phyloP scores from a whole-genome alignment of 345 rosid species.

The Citrus trifoliata region DNA sequence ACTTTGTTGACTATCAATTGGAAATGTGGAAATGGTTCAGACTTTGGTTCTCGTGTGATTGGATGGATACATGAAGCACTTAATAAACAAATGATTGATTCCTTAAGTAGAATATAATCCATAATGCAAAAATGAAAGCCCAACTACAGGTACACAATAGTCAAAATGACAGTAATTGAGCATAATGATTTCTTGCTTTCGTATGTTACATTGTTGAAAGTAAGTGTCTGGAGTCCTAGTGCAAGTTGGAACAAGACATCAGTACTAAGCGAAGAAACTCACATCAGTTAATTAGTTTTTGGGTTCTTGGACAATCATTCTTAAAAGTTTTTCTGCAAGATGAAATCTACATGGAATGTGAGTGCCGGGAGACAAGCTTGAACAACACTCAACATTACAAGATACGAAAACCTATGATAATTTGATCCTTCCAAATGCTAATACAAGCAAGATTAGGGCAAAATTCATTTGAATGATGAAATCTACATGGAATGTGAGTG shows the following conservation, averaged over 20 bases:
- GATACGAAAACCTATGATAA: too few species aligned
- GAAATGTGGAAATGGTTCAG: neutral
- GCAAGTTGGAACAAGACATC: neutral
- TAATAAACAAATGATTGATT: neutral
- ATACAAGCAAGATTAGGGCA: too few species aligned
- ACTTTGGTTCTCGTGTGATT: neutral
- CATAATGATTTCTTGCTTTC: conserved; percentile 2
- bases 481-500: neutral
- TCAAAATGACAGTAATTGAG: conserved; percentile 1
- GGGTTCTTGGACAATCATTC: neutral
- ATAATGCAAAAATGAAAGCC: conserved; percentile 4
- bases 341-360: neutral
- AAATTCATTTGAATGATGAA: neutral
- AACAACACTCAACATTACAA: neutral
- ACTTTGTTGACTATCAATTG: conserved; percentile 15
- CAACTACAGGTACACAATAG: neutral
- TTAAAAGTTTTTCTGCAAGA: neutral
- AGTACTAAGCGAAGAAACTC: neutral
- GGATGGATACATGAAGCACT: neutral
- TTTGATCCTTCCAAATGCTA: too few species aligned
- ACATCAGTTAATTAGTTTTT: neutral
- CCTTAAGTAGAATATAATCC: conserved; percentile 4
- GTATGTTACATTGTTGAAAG: neutral
- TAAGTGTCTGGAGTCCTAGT: too few species aligned
- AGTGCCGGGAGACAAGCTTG: neutral